Base-by-base conservation (phyloP, 2,329 filamentous ascomycete genomes). In the Ophiocordyceps robertsii region DNA sequence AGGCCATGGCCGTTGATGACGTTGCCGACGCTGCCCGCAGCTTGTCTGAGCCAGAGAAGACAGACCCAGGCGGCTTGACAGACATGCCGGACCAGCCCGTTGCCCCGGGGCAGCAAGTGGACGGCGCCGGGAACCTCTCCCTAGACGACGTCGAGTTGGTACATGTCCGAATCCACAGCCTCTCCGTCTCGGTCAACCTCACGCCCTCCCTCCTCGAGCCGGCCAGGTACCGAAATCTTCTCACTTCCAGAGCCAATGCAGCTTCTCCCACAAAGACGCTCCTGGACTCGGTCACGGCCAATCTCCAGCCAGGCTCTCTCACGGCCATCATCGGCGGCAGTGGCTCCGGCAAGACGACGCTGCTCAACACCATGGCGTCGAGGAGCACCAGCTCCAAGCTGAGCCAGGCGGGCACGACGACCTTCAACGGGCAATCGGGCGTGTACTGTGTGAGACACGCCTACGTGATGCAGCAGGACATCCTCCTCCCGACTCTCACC, bases 381-480 rank as follows among this genome's bases (percentile, higher is more conserved):
- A 72, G 83, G 30, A 75, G 86, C 56, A 66, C 69, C n/a, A 75
- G 72, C 50, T 60, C 66, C 0, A 60, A 70, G 9, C 53, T 77
- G 14, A 60, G 60, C 3, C 68, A 74, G 29, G 62, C 68, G 4
- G 82, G 83, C 0, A 56, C 59, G 4, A 70, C 69, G 0, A 72
- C 69, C 0, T 86, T 84, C 60, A 86, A 85, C 54, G 73, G 71
- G 2, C 58, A 62, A 32, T 50, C 65, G 21, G 69, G 75, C 1
- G 66, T 78, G 5, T 63, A 70, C 24, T 66, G 64, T 43, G 64
- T 81, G 38, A 64, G 79, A 41, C 73, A 79, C 57, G 73, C 80
- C 40, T 84, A 87, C 64, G 82, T 84, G 17, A 83, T 82, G 70
- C 81, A 88, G 55, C 80, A 87, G 51, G 84, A 89, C 53, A 70